Evolutionary conservation across 768 basidiomycete species (phyloP).

Genomic region (Suillus subaureus): DNA sequence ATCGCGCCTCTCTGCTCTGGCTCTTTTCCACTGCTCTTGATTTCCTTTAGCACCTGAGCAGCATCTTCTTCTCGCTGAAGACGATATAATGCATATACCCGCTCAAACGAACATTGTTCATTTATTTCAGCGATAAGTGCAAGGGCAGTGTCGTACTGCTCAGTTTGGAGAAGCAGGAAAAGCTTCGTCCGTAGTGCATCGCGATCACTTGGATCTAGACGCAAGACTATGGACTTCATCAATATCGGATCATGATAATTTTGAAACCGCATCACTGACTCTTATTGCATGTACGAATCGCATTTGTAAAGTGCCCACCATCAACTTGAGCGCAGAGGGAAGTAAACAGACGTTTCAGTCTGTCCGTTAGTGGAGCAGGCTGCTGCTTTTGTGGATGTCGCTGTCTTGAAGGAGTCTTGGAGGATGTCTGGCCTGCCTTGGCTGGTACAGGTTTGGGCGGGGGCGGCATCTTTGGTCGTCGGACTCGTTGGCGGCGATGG

Average conservation of each 20-base stretch:
- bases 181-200: conserved; percentile 83
- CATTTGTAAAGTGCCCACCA: conserved; percentile 83
- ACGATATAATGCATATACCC: conserved; percentile 83
- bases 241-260: conserved; percentile 21
- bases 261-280: conserved; percentile 50
- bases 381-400: conserved; percentile 16
- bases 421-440: conserved; percentile 1
- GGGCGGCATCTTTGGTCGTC: conserved; percentile 22
- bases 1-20: conserved; percentile 59
- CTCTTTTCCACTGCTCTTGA: conserved; percentile 45
- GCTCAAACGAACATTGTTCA: conserved; percentile 54
- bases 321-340: conserved; percentile 88
- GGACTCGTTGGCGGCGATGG: neutral
- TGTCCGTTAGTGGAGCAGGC: conserved; percentile 25
- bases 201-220: conserved; percentile 62
- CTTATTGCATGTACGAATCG: conserved; percentile 91
- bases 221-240: conserved; percentile 56
- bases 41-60: conserved; percentile 45
- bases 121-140: conserved; percentile 45
- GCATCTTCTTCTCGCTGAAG: conserved; percentile 79
- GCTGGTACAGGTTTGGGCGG: conserved; percentile 16
- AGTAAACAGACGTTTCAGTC: conserved; percentile 64
- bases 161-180: conserved; percentile 86
- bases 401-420: conserved; percentile 12
- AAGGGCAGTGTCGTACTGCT: conserved; percentile 75